Evolutionary conservation across 306 rosid genomes (phyloP), one percentile per base, ranked within the genome.

Genomic region (Oxytropis ochrocephala): DNA sequence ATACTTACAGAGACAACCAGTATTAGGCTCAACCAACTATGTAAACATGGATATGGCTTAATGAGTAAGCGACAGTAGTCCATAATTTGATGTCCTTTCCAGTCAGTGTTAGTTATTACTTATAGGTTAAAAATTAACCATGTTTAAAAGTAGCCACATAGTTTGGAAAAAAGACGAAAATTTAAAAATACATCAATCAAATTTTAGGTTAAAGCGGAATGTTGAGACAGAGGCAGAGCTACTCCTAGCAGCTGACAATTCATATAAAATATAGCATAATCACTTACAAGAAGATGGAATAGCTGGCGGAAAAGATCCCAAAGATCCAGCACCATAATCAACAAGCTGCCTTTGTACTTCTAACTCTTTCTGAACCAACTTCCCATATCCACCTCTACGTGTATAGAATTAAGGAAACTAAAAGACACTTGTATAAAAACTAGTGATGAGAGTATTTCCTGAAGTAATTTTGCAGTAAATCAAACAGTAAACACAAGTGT

Each of bases 361-460:
- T 60, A 90, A 85, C 86, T 93, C 97, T 78, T 57, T 78, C 76
- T 93, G 97, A 66, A 93, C 97, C 63, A 93, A 78, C 73, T 93
- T 93, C 35, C 98, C 98, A 67, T 88, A 93, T 29, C 98, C 98
- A 67, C 98, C 97, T 84, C 98, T 90, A 72, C 97, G 96, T 93
- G 72, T 62, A 24, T 29, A 70, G 60, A 73, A 55, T 93, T 83
- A 90, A 88, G 87, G 91, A 80, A 83, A 59, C 81, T 39, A 84
- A 72, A 57, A 24, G 59, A 73, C 30, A 57, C 60, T 16, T 3
- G 46, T 36, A 66, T 39, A 59, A 61, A 41, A 41, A 62, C 33
- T 3, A 61, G 18, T 21, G 9, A 7, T 7, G 21, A 27, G 21
- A 63, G 12, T 63, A 43, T 12, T n/a, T 63, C 27, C 53, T 62